Evolutionary conservation across 2,329 filamentous ascomycete species (phyloP).

Genomic region (Fusarium nygamai): DNA sequence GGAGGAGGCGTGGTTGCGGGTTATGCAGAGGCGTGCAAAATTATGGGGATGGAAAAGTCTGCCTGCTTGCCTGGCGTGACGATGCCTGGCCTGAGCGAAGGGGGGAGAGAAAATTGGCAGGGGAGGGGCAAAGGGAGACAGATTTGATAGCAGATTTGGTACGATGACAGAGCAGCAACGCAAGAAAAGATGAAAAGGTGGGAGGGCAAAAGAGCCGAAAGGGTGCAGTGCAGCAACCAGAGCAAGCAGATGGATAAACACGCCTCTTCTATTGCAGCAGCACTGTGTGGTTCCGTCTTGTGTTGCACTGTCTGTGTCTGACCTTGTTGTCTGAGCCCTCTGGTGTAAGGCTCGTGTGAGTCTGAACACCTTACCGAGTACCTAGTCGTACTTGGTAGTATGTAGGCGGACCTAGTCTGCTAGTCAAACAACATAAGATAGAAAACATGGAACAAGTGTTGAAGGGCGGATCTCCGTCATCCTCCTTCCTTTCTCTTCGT

Average conservation of each 20-base stretch:
- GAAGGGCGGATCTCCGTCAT: conserved; percentile 24
- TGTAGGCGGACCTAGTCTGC: conserved; percentile 8
- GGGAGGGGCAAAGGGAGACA: conserved; percentile 41
- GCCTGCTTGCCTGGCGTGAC: conserved; percentile 35
- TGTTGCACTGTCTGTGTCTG: neutral
- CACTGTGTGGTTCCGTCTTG: neutral
- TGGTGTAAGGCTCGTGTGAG: neutral
- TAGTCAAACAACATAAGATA: neutral
- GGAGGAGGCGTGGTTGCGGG: conserved; percentile 52
- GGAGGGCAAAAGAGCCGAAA: conserved; percentile 35
- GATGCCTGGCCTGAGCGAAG: conserved; percentile 14
- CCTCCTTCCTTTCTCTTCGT: conserved; percentile 5
- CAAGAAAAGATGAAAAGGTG: conserved; percentile 15
- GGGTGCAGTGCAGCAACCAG: conserved; percentile 18
- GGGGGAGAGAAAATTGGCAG: conserved; percentile 20
- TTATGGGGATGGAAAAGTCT: conserved; percentile 37
- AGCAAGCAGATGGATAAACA: conserved; percentile 17
- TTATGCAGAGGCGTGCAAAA: conserved; percentile 50
- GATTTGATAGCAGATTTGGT: conserved; percentile 15
- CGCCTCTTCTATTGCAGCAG: conserved; percentile 20
- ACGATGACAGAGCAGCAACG: conserved; percentile 11
- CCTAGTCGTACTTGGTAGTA: too few species aligned
- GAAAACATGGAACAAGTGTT: conserved; percentile 2
- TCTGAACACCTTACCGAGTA: conserved; percentile 2
- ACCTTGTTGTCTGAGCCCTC: neutral